Percentiles rank a stretch among this genome's conserved stretches.
These are phyloP conservation scores for Podaxis mareebaensis DNA, from an alignment of 768 basidiomycete genomes.

Conservation along the genomic window DNA sequence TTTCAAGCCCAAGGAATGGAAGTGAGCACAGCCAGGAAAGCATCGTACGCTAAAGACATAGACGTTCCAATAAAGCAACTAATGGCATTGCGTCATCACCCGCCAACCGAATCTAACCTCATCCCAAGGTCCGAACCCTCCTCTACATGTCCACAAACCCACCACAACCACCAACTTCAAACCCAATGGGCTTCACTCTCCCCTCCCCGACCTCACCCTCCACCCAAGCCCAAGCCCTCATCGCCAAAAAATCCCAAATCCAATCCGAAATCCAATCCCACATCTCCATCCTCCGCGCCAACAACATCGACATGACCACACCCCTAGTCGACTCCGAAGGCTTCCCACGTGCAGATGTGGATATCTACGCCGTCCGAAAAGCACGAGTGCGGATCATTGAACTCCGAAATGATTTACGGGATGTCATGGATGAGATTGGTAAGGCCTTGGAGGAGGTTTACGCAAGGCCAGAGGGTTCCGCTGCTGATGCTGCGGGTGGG, in stretches of 20 bases:
- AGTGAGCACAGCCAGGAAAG: background rate
- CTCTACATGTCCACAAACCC: background rate
- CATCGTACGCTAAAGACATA: background rate
- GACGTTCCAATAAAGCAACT: background rate
- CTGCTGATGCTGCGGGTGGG: background rate
- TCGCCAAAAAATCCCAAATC: conserved; percentile 68
- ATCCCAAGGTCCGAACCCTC: background rate
- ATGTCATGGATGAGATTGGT: conserved; percentile 65
- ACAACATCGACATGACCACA: conserved; percentile 64
- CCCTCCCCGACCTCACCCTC: conserved; percentile 45
- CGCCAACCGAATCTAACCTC: background rate
- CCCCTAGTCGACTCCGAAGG: conserved; percentile 86
- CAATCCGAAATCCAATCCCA: conserved; percentile 71
- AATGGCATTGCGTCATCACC: background rate
- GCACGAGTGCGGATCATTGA: conserved; percentile 80
- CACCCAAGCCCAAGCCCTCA: conserved; percentile 63
- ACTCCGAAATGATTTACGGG: conserved; percentile 75
- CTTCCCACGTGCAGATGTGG: conserved; percentile 86
- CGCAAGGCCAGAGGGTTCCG: conserved; percentile 14
- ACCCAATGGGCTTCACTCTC: conserved; percentile 46
- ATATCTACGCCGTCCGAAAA: conserved; percentile 74
- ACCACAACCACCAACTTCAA: background rate
- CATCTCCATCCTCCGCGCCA: conserved; percentile 59
- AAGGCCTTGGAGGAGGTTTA: conserved; percentile 72
- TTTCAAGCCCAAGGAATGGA: no score